Base-by-base conservation (phyloP, 345 rosid species). In the Acer campestre region DNA sequence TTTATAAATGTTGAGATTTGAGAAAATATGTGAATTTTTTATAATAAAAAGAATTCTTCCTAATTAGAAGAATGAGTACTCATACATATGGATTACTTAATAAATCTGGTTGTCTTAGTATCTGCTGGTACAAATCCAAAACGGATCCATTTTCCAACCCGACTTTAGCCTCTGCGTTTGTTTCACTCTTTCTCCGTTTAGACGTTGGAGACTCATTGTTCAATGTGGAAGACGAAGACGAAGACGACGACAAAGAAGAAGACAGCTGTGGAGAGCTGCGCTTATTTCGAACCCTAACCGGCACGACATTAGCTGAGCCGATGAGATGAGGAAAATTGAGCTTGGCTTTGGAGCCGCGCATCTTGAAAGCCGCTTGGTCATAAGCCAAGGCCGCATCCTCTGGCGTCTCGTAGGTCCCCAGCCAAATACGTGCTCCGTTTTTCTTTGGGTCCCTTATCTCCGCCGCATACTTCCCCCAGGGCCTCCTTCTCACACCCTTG, bases 391-490 rank as follows among this genome's bases (percentile, higher is more conserved):
- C 92, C 1, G 82, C 78, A 13, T 72, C 75, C 75, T 70, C 80
- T 1, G 75, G 80, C 13, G 27, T 77, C 29, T 77, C 70, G 6
- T 77, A 77, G 40, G 80, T 77, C 11, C 80, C 80, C 20, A 77
- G 70, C 80, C 80, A 77, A 9, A 70, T 11, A 22, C 80, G 56
- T 5, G 75, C 70, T 0, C 82, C 82, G 22, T 79, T 74, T 53
- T 49, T 79, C 74, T 83, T 85, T 3, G 83, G 81, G 31, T 75
- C 86, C 29, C 92, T 82, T 0, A 91, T 85, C 89, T 89, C 93
- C 42, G 93, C 93, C 55, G 90, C 93, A 55, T 78, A 89, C 58
- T 86, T 89, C 67, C 94, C 92, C 94, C 91, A 89, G 2, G 93
- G 90, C 70, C 94, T 74, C 63, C 88, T 81, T 76, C 81, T 82